Evolutionary conservation across 176 grass and related monocot species (phyloP).

Genomic region (Musa schizocarpa): DNA sequence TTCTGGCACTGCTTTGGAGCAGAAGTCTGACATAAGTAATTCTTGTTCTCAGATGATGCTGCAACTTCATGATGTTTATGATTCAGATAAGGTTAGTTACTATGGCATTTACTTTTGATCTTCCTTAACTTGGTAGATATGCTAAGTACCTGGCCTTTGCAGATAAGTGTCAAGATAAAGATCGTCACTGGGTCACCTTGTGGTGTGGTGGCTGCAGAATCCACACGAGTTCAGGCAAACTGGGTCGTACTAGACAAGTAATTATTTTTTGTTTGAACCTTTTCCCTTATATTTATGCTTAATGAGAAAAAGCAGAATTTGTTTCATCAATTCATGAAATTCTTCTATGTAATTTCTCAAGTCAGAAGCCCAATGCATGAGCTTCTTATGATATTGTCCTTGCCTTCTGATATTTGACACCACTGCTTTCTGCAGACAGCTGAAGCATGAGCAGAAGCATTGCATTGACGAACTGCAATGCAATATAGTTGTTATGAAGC

Average conservation of each 20-base stretch:
- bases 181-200: conserved; percentile 68
- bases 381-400: conserved; percentile 11
- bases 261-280: background rate
- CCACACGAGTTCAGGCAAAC: conserved; percentile 69
- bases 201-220: conserved; percentile 75
- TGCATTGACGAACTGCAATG: conserved; percentile 93
- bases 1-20: conserved; percentile 35
- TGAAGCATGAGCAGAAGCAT: conserved; percentile 87
- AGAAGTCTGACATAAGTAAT: conserved; percentile 70
- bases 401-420: conserved; percentile 2
- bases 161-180: conserved; percentile 84
- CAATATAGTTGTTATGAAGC: conserved; percentile 93
- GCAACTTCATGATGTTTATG: conserved; percentile 58
- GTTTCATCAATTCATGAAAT: conserved; percentile 11
- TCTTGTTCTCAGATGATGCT: conserved; percentile 68
- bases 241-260: conserved; percentile 99
- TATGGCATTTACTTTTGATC: background rate
- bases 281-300: no score
- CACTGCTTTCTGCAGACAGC: conserved; percentile 35
- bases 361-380: conserved; percentile 12
- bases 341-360: background rate
- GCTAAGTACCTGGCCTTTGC: background rate
- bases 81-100: conserved; percentile 63
- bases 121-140: background rate
- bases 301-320: background rate